phyloP scores from a whole-genome alignment of 1,284 basidiomycete genomes.

The Waitea zeae region DNA sequence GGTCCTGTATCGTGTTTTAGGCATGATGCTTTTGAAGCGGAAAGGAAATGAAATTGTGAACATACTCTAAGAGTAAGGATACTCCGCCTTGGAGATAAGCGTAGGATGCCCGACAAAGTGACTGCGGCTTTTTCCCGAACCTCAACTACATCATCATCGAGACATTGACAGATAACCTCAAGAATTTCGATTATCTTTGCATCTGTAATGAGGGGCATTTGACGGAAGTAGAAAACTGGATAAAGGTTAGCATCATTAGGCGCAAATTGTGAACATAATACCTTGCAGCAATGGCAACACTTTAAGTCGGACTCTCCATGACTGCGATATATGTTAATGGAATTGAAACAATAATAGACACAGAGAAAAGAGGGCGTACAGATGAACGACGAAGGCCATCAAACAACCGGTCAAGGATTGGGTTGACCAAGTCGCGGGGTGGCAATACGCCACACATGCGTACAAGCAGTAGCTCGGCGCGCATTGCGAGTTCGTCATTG shows the following conservation, averaged over 20 bases:
- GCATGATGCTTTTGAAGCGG: no score
- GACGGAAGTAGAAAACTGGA: slow-evolving; percentile 59
- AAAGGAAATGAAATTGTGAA: slow-evolving; percentile 1
- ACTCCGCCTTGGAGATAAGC: slow-evolving; percentile 62
- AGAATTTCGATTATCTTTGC: slow-evolving; percentile 47
- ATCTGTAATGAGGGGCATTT: slow-evolving; percentile 45
- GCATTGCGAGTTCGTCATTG: slow-evolving; percentile 45
- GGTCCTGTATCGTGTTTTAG: slow-evolving; percentile 24
- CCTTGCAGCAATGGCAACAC: slow-evolving; percentile 67
- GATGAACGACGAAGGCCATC: slow-evolving; percentile 47
- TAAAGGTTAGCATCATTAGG: slow-evolving; percentile 3
- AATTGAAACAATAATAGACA: no score
- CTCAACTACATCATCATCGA: slow-evolving; percentile 61
- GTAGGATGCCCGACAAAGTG: slow-evolving; percentile 65
- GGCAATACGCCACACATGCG: slow-evolving; percentile 62
- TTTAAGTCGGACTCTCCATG: slow-evolving; percentile 56
- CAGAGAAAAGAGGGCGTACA: slow-evolving; percentile 15
- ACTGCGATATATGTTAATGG: slow-evolving; percentile 27
- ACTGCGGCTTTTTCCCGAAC: slow-evolving; percentile 62
- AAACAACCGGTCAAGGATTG: slow-evolving; percentile 46
- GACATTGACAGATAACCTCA: slow-evolving; percentile 50
- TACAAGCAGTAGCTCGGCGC: slow-evolving; percentile 41
- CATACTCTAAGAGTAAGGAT: slow-evolving; percentile 41
- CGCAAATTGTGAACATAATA: slow-evolving; percentile 8
- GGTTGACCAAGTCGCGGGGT: slow-evolving; percentile 36